phyloP scores from a whole-genome alignment of 495 filamentous ascomycete genomes.

The Sporormia fimetaria region DNA sequence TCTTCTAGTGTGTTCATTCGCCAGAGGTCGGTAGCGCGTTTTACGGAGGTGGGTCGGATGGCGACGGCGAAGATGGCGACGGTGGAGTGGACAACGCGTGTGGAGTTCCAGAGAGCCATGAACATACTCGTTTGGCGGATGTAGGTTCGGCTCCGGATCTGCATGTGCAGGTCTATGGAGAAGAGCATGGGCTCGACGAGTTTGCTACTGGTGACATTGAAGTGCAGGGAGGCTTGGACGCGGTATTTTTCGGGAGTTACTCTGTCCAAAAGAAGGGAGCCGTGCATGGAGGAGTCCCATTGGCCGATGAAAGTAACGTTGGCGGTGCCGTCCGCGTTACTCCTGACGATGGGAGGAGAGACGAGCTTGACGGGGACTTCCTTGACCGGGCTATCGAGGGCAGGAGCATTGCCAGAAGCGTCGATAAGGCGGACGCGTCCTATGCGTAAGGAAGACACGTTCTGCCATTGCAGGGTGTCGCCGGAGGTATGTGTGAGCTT shows the following conservation, averaged over 20 bases:
- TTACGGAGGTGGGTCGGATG: slow-evolving; percentile 78
- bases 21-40: slow-evolving; percentile 87
- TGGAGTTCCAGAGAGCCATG: slow-evolving; percentile 72
- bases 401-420: slow-evolving; percentile 69
- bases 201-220: slow-evolving; percentile 69
- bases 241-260: slow-evolving; percentile 83
- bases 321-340: slow-evolving; percentile 85
- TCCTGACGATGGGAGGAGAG: slow-evolving; percentile 59
- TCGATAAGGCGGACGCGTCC: slow-evolving; percentile 75
- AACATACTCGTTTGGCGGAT: slow-evolving; percentile 77
- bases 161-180: slow-evolving; percentile 62
- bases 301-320: slow-evolving; percentile 74
- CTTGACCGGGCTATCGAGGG: slow-evolving; percentile 54
- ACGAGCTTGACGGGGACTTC: slow-evolving; percentile 69
- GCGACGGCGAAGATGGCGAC: slow-evolving; percentile 73
- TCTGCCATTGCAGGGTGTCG: slow-evolving; percentile 75
- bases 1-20: slow-evolving; percentile 89
- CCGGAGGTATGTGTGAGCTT: slow-evolving; percentile 81
- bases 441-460: slow-evolving; percentile 61
- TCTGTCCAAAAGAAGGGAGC: slow-evolving; percentile 77
- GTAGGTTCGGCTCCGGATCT: slow-evolving; percentile 75
- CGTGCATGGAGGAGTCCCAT: slow-evolving; percentile 93
- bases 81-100: slow-evolving; percentile 75
- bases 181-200: slow-evolving; percentile 76
- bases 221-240: slow-evolving; percentile 74